phyloP scores from a whole-genome alignment of 768 basidiomycete species.

The Leucocoprinus birnbaumii region DNA sequence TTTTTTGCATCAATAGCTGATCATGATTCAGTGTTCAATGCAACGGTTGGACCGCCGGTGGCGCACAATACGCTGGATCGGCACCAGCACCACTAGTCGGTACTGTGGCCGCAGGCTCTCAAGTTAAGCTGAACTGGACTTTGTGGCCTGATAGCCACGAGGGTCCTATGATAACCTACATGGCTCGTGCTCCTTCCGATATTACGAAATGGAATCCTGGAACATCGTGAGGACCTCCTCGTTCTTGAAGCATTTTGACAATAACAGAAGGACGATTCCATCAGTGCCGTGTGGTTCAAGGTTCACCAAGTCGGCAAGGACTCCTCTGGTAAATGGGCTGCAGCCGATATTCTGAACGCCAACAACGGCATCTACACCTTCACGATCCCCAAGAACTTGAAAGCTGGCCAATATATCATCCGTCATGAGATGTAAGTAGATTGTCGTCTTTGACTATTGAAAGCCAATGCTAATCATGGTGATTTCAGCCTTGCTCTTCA shows the following conservation, averaged over 20 bases:
- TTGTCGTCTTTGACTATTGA: not conserved
- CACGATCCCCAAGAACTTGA: slow-evolving; percentile 39
- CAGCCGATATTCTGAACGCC: slow-evolving; percentile 34
- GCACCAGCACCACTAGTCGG: slow-evolving; percentile 35
- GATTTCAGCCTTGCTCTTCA: slow-evolving; percentile 33
- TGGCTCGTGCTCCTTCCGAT: slow-evolving; percentile 39
- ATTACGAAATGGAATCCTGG: slow-evolving; percentile 39
- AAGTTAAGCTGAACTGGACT: slow-evolving; percentile 39
- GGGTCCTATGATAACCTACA: slow-evolving; percentile 42
- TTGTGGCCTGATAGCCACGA: slow-evolving; percentile 32
- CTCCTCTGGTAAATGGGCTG: slow-evolving; percentile 39
- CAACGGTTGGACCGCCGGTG: slow-evolving; percentile 24
- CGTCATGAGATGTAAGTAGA: slow-evolving; percentile 38
- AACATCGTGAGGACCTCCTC: slow-evolving; percentile 23
- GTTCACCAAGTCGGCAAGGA: slow-evolving; percentile 39
- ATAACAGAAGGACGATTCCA: not conserved
- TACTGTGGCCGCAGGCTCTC: slow-evolving; percentile 35
- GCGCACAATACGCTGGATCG: slow-evolving; percentile 18
- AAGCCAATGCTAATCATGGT: not conserved
- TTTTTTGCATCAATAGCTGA: not conserved
- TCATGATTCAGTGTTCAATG: slow-evolving; percentile 23
- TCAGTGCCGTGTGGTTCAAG: slow-evolving; percentile 49
- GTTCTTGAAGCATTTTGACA: not conserved
- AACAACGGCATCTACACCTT: slow-evolving; percentile 38
- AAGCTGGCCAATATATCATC: slow-evolving; percentile 44